Evolutionary conservation across 202 grass and related monocot genomes (phyloP).

Genomic region (Panicum virgatum): DNA sequence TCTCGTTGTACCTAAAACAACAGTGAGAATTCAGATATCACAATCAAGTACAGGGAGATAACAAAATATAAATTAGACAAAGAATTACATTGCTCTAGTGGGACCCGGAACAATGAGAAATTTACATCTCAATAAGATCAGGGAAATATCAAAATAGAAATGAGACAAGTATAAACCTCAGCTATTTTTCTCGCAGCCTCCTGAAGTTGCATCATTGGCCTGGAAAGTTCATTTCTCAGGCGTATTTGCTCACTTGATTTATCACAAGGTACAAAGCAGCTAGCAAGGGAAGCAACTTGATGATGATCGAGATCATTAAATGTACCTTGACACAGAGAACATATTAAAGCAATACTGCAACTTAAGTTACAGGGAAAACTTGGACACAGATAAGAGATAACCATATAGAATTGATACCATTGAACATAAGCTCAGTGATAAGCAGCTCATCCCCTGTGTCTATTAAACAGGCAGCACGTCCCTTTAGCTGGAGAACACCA

Average conservation of each 20-base stretch:
- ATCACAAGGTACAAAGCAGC: constrained; percentile 95
- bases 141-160: constrained; percentile 28
- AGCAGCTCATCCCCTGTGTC: constrained; percentile 97
- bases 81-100: constrained; percentile 63
- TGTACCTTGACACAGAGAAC: constrained; percentile 54
- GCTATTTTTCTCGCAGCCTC: constrained; percentile 99
- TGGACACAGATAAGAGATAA: background rate
- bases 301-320: constrained; percentile 99
- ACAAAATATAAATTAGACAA: constrained; percentile 31
- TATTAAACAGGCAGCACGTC: constrained; percentile 96
- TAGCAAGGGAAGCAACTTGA: constrained; percentile 88
- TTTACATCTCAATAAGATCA: constrained; percentile 28
- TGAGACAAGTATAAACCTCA: constrained; percentile 58
- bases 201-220: constrained; percentile 87
- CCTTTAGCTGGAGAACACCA: constrained; percentile 95
- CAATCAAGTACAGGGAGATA: constrained; percentile 5
- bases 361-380: constrained; percentile 13
- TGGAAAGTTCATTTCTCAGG: constrained; percentile 87
- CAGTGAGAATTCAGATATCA: constrained; percentile 30
- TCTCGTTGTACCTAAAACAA: constrained; percentile 86
- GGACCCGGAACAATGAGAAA: constrained; percentile 48
- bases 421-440: constrained; percentile 99
- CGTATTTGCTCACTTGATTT: constrained; percentile 98
- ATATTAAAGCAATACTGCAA: constrained; percentile 21
- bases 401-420: constrained; percentile 49